Evolutionary conservation across 2,329 filamentous ascomycete genomes (phyloP).

Genomic region (Coniella vitis): DNA sequence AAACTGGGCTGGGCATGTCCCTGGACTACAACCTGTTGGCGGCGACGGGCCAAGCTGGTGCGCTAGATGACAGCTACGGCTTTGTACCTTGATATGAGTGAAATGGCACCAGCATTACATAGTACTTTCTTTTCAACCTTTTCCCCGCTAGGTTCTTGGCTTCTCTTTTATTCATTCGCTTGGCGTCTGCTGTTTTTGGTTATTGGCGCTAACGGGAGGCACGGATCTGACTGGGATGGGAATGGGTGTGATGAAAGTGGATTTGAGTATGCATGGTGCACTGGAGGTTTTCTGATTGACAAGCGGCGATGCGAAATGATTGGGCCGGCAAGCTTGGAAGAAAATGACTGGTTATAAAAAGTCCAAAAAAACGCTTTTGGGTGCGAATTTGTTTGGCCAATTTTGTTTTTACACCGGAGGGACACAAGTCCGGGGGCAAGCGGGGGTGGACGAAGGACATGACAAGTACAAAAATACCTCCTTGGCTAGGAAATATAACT

Average conservation of each 20-base stretch:
- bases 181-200: background rate
- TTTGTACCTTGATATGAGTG: constrained; percentile 33
- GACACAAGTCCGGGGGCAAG: constrained; percentile 14
- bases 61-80: constrained; percentile 32
- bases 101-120: too few relatives aligned
- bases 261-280: constrained; percentile 1
- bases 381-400: constrained; percentile 1
- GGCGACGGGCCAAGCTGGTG: constrained; percentile 22
- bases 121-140: too few relatives aligned
- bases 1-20: constrained; percentile 27
- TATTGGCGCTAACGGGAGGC: constrained; percentile 2
- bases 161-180: background rate
- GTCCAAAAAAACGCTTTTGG: background rate
- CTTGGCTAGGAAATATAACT: too few relatives aligned
- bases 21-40: constrained; percentile 33
- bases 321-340: background rate
- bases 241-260: background rate
- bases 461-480: too few relatives aligned
- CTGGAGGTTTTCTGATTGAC: background rate
- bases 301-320: background rate
- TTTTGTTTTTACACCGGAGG: constrained; percentile 5
- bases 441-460: too few relatives aligned
- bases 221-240: background rate
- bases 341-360: constrained; percentile 8
- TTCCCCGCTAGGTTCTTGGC: background rate